These are phyloP conservation scores for Musa balbisiana DNA, from an alignment of 202 grass and related monocot species.

Conservation along the genomic window DNA sequence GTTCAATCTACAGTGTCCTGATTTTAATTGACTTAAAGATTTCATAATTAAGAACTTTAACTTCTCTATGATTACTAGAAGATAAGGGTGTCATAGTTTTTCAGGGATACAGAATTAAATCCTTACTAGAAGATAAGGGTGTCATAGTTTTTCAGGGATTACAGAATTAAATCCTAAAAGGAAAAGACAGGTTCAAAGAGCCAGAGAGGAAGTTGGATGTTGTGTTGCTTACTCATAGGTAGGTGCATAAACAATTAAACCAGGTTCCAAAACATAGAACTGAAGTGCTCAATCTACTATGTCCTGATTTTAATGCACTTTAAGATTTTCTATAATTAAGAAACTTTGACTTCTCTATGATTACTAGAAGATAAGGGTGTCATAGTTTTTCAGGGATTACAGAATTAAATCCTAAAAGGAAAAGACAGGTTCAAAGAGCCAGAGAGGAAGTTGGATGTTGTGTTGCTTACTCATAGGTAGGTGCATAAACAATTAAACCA, in stretches of 20 bases:
- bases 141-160: not conserved
- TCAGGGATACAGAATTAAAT: no score
- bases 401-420: not conserved
- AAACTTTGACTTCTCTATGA: no score
- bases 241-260: no score
- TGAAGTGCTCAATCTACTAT: no score
- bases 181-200: not conserved
- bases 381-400: no score
- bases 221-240: constrained; percentile 1
- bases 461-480: constrained; percentile 1
- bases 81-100: not conserved
- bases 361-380: not conserved
- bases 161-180: not conserved
- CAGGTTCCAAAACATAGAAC: no score
- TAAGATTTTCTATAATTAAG: no score
- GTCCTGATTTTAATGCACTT: no score
- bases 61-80: not conserved
- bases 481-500: no score
- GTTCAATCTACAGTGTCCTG: no score
- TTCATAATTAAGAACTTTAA: not conserved
- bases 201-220: not conserved
- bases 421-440: not conserved
- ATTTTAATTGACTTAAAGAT: no score
- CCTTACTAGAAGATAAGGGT: not conserved
- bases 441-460: not conserved